Conservation (phyloP, 768 basidiomycete species). For the Amanita pallidorosea region DNA sequence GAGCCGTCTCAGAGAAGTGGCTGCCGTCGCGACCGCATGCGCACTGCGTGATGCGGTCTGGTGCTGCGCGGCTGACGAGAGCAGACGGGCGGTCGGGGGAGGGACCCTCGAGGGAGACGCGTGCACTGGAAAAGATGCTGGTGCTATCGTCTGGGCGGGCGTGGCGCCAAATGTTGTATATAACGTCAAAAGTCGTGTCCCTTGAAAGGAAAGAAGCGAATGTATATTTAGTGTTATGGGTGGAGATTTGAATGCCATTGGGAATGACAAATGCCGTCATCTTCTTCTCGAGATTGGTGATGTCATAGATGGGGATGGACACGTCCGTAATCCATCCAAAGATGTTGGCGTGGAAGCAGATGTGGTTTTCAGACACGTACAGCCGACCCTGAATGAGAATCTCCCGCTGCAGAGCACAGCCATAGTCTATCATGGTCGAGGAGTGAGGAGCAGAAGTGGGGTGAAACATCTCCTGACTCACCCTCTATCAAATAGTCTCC, state of each 20-base stretch:
- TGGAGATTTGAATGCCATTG: slow-evolving; percentile 88
- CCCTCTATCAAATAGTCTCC: slow-evolving; percentile 98
- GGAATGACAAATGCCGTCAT: slow-evolving; percentile 99
- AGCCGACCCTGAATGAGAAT: slow-evolving; percentile 93
- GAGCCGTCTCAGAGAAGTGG: slow-evolving; percentile 63
- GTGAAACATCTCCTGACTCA: slow-evolving; percentile 24
- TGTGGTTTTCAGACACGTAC: slow-evolving; percentile 96
- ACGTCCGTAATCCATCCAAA: slow-evolving; percentile 98
- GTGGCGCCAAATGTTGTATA: slow-evolving; percentile 91
- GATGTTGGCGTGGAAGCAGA: slow-evolving; percentile 99
- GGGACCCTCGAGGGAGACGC: slow-evolving; percentile 24
- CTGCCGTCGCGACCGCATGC: slow-evolving; percentile 57
- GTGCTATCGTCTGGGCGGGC: slow-evolving; percentile 59
- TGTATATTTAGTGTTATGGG: slow-evolving; percentile 74
- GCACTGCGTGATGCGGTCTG: slow-evolving; percentile 56
- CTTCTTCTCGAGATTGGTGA: slow-evolving; percentile 82
- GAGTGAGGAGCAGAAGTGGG: neutral
- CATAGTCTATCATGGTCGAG: slow-evolving; percentile 61
- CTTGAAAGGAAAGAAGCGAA: slow-evolving; percentile 96
- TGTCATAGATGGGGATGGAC: slow-evolving; percentile 80
- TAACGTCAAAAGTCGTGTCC: slow-evolving; percentile 93
- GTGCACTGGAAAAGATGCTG: slow-evolving; percentile 24
- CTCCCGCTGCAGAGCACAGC: slow-evolving; percentile 92
- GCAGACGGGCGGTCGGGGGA: slow-evolving; percentile 10
- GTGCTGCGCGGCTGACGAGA: slow-evolving; percentile 10